Evolutionary conservation across 2,329 filamentous ascomycete genomes (phyloP).

Genomic region (Pezicula neosporulosa): DNA sequence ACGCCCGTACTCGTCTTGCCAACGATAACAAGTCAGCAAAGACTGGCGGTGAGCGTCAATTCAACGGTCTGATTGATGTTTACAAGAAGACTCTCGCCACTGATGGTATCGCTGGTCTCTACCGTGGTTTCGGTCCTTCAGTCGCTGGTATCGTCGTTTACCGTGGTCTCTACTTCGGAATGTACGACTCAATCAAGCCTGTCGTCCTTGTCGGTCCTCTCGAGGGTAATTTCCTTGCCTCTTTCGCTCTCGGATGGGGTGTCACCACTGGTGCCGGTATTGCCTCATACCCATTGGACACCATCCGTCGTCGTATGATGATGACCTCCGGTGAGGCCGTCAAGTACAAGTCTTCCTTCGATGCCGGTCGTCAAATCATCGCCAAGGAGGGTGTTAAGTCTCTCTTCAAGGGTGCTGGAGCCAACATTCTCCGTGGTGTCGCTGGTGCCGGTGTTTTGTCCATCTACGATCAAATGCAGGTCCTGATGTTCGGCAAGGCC

Average conservation of each 20-base stretch:
- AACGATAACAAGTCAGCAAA: conserved; percentile 99
- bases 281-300: conserved; percentile 99
- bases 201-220: conserved; percentile 88
- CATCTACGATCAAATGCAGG: conserved; percentile 99
- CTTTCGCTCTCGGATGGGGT: conserved; percentile 96
- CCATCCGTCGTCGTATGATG: conserved; percentile 99
- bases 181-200: conserved; percentile 99
- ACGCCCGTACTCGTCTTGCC: conserved; percentile 99
- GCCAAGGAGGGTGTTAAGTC: conserved; percentile 97
- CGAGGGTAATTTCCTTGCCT: conserved; percentile 98
- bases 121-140: conserved; percentile 99
- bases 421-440: conserved; percentile 99
- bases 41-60: conserved; percentile 96
- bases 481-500: conserved; percentile 99
- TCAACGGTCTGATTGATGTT: conserved; percentile 99
- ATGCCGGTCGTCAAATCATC: conserved; percentile 94
- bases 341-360: conserved; percentile 98
- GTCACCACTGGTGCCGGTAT: conserved; percentile 99
- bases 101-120: conserved; percentile 99
- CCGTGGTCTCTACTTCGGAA: conserved; percentile 99
- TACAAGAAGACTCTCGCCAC: conserved; percentile 99
- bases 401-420: conserved; percentile 99
- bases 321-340: conserved; percentile 97
- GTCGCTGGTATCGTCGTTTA: conserved; percentile 99
- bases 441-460: conserved; percentile 99